A percentile compares a stretch with the other conserved stretches of the same genome.
phyloP scores from a whole-genome alignment of 176 grass and related monocot species.

The Carex parvula region DNA sequence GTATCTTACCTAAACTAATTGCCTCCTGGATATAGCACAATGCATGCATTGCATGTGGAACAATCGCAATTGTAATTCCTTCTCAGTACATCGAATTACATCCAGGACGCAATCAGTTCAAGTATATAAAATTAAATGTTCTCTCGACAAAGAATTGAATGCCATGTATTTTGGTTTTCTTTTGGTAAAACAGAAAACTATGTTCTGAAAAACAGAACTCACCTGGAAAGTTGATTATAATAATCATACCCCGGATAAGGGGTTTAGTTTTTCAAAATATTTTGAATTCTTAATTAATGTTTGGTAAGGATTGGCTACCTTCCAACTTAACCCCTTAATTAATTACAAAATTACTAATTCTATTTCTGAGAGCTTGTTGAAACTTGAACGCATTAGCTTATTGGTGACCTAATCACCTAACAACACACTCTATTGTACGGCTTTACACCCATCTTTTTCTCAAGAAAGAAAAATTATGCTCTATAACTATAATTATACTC shows the following conservation, averaged over 20 bases:
- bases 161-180: not conserved
- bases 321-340: constrained; percentile 9
- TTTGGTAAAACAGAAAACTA: not conserved
- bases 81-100: not conserved
- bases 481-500: too few relatives aligned
- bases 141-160: not conserved
- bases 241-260: not conserved
- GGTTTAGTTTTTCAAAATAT: not conserved
- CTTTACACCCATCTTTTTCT: not conserved
- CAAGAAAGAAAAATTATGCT: not conserved
- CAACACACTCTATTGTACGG: constrained; percentile 1
- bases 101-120: not conserved
- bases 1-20: not conserved
- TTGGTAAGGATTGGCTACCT: constrained; percentile 14
- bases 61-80: not conserved
- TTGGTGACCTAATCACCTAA: constrained; percentile 21
- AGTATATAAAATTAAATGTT: not conserved
- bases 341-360: not conserved
- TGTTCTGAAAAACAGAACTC: not conserved
- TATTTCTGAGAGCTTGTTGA: not conserved
- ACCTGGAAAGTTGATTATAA: not conserved
- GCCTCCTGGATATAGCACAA: not conserved
- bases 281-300: not conserved
- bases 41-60: not conserved
- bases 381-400: not conserved